Base-by-base conservation (phyloP, 345 rosid species). In the Sapria himalayana region DNA sequence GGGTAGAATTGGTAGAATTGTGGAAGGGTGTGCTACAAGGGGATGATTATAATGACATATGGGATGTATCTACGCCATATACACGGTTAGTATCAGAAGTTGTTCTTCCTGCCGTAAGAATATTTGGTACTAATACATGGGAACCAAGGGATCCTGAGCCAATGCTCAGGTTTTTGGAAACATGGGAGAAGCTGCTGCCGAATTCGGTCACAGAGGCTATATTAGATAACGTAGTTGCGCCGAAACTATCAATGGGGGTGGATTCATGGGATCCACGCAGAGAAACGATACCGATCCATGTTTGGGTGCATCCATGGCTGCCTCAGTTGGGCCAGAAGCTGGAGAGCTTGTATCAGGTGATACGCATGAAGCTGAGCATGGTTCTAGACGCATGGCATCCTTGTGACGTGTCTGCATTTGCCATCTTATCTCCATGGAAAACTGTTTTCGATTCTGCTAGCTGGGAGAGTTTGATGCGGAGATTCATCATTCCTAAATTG, bases 321-420 rank as follows among this genome's bases (percentile, higher is more conserved):
- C 93, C 78, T n/a, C 52, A 52, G 60, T 57, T 82, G 62, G 98
- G 93, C 49, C 69, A 61, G 27, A 79, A 71, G 45, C 49, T 82
- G 58, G 98, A 89, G 55, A 66, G 66, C 44, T 41, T 76, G 66
- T 77, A 79, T 32, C 78, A 72, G 73, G 73, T 58, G 42, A 89
- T 82, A 48, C 82, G 74, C 3, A 57, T 63, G 66, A 89, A 89
- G 69, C 35, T 89, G 72, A 67, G 84, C 46, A 72, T 69, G 33
- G 93, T 73, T 45, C 91, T 89, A 33, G 84, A 75, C 56, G 84
- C 68, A n/a, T 89, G 95, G 98, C 91, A 74, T 51, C 92, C 95
- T 1, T 65, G 77, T 54, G 95, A 82, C 54, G 61, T 51, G 38
- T 89, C 93, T 43, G 95, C 85, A 14, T 77, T 70, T 56, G 66